phyloP scores from a whole-genome alignment of 1,139 yeast species.

The Suhomyces bolitotheri region DNA sequence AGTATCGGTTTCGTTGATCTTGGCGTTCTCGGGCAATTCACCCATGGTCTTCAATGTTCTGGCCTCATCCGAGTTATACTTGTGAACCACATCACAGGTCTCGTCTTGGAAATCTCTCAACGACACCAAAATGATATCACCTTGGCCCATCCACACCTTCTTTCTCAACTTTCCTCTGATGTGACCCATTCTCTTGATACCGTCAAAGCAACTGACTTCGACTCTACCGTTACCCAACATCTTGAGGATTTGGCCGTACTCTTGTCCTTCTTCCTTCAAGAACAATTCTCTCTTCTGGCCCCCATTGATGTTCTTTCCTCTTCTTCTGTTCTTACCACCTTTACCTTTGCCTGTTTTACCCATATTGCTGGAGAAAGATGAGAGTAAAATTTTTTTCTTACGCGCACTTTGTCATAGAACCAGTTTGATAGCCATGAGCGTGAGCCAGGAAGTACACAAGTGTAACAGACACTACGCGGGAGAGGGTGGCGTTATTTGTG shows the following conservation, averaged over 20 bases:
- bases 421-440: neutral
- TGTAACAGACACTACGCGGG: too few relatives aligned
- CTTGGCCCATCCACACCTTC: conserved; percentile 99
- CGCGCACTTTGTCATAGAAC: conserved; percentile 1
- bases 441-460: too few relatives aligned
- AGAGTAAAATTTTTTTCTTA: conserved; percentile 9
- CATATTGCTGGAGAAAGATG: conserved; percentile 27
- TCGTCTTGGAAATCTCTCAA: conserved; percentile 98
- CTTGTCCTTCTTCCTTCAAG: conserved; percentile 95
- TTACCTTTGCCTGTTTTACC: conserved; percentile 56
- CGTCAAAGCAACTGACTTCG: conserved; percentile 94
- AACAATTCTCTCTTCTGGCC: conserved; percentile 93
- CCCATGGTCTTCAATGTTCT: conserved; percentile 95
- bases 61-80: conserved; percentile 97
- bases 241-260: conserved; percentile 96
- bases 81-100: conserved; percentile 96
- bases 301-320: conserved; percentile 95
- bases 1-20: conserved; percentile 96
- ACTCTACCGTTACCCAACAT: conserved; percentile 98
- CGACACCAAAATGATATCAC: conserved; percentile 93
- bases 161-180: conserved; percentile 98
- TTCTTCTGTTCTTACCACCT: conserved; percentile 89
- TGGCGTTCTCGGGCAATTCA: conserved; percentile 94
- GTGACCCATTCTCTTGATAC: conserved; percentile 90
- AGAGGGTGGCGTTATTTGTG: too few relatives aligned